phyloP scores from a whole-genome alignment of 148 eudicot species.

The Dianthus caryophyllus region DNA sequence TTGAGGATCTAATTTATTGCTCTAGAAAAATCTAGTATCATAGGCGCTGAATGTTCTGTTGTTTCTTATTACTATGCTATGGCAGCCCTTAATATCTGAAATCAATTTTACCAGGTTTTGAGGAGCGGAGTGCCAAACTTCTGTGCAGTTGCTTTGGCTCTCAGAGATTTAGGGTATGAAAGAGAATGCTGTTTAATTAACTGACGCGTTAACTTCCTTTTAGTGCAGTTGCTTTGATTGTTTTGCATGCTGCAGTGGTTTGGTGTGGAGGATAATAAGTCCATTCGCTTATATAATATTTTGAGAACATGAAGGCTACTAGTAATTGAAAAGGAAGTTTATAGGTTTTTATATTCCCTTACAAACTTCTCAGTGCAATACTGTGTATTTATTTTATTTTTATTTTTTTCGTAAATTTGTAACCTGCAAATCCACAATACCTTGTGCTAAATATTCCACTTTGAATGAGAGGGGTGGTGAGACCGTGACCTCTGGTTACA shows the following conservation, averaged over 20 bases:
- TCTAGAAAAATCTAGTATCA: neutral
- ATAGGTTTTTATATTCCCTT: neutral
- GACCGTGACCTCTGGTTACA: no score
- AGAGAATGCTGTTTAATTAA: neutral
- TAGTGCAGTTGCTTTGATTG: neutral
- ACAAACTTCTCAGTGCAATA: neutral
- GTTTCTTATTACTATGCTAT: neutral
- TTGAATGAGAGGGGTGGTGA: no score
- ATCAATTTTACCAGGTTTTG: conserved; percentile 58
- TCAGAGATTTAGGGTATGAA: conserved; percentile 86
- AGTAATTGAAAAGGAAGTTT: neutral
- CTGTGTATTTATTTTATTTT: neutral
- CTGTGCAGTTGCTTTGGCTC: conserved; percentile 97
- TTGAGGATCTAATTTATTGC: neutral
- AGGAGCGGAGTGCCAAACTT: conserved; percentile 93
- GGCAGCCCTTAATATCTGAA: neutral
- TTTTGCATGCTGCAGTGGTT: neutral
- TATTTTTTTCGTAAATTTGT: no score
- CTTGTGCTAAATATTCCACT: no score
- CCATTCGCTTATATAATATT: neutral
- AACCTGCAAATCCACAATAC: no score
- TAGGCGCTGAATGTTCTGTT: neutral
- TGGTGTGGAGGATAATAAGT: neutral
- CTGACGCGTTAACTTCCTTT: neutral
- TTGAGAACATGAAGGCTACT: neutral